Evolutionary conservation across 257 asterid genomes (phyloP).

Genomic region (Craterostigma plantagineum): DNA sequence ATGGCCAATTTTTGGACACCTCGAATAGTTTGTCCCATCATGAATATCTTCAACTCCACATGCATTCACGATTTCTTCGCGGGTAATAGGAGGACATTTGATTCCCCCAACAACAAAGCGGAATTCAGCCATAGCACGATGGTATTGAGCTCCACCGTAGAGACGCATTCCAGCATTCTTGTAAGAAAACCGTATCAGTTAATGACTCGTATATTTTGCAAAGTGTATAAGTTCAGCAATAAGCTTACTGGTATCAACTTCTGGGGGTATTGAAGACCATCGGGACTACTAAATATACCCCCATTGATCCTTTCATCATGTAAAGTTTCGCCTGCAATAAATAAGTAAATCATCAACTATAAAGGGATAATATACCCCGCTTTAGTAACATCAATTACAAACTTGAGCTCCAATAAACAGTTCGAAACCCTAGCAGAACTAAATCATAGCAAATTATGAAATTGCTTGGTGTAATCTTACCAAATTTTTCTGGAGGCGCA

Average conservation of each 20-base stretch:
- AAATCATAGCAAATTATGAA: neutral
- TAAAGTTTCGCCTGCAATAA: constrained; percentile 70
- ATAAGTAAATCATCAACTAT: constrained; percentile 8
- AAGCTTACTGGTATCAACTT: constrained; percentile 76
- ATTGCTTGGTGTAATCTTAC: constrained; percentile 18
- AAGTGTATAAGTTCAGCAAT: neutral
- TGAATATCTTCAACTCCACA: constrained; percentile 99
- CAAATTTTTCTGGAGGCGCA: constrained; percentile 97
- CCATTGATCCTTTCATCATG: constrained; percentile 94
- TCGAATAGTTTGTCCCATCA: constrained; percentile 94
- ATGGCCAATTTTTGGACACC: constrained; percentile 22
- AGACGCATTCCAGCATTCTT: constrained; percentile 98
- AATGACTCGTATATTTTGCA: no score
- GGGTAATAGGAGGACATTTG: constrained; percentile 91
- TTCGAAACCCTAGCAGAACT: neutral
- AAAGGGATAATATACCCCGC: no score
- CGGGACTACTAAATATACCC: constrained; percentile 75
- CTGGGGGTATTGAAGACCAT: constrained; percentile 89
- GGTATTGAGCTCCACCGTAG: constrained; percentile 97
- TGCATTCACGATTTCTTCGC: constrained; percentile 97
- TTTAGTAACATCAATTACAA: no score
- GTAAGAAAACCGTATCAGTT: constrained; percentile 6
- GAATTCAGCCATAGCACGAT: constrained; percentile 98
- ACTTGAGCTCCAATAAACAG: constrained; percentile 7
- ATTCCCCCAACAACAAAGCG: constrained; percentile 92